Evolutionary conservation across 176 grass and related monocot species (phyloP), one percentile per base, ranked within the genome.

Genomic region (Cocos nucifera): DNA sequence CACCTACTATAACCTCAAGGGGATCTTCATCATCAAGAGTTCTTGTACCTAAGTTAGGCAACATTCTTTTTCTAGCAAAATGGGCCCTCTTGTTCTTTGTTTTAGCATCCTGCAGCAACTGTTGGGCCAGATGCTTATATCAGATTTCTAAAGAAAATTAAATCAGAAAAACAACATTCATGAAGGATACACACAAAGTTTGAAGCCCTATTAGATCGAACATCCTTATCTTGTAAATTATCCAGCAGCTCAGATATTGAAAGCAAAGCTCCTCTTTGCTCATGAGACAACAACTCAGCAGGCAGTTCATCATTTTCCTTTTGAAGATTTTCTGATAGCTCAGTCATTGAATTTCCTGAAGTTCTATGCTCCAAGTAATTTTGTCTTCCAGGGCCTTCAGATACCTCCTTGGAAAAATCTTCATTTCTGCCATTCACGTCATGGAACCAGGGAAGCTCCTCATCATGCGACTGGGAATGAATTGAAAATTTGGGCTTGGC

Each of bases 241-340:
- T 88, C 92, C 50, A 96, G 69, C 69, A 96, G 83, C 68, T 96
- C 92, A 56, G 83, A 69, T 72, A 96, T 83, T 48, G 83, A 96
- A 80, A 77, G 67, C 63, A 76, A 73, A 56, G 57, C 78, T 59
- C 61, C 73, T 62, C 74, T 80, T 51, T 39, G 19, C 50, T 73
- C 66, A 27, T 71, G 74, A 49, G 23, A 3, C 57, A 69, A 57
- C 66, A 56, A 62, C 19, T 82, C 80, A 63, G 22, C 25, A 51
- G 75, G 75, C 32, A 66, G 22, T 25, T 76, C 64, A 71, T 89
- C 65, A 69, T 17, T 65, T 63, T 79, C 78, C 66, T 87, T 69
- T 1, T 87, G 59, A 9, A 69, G 20, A 67, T 82, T 64, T 69
- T 58, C 69, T n/a, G 84, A 60, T 18, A 49, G 66, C 35, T 82